phyloP scores from a whole-genome alignment of 805 yeast species.

The Yamadazyma paraphyllophila region DNA sequence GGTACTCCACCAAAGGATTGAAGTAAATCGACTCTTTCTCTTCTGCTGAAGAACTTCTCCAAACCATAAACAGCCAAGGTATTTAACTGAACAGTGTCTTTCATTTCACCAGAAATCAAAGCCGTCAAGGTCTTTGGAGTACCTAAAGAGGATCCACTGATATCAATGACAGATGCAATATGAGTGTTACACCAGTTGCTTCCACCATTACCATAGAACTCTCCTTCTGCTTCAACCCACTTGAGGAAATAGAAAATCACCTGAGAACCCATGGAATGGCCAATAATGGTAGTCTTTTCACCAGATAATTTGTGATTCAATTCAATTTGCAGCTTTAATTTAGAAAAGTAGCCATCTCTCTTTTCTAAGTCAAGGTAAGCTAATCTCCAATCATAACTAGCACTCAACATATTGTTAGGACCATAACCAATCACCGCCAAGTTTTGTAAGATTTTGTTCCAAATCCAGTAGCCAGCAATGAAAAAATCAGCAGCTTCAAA shows the following conservation, averaged over 20 bases:
- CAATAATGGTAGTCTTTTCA: constrained; percentile 73
- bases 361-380: constrained; percentile 84
- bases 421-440: constrained; percentile 93
- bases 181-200: constrained; percentile 81
- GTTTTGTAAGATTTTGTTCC: constrained; percentile 95
- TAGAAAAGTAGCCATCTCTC: constrained; percentile 82
- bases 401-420: constrained; percentile 85
- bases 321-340: constrained; percentile 74
- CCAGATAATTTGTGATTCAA: constrained; percentile 45
- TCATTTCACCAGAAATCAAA: constrained; percentile 95
- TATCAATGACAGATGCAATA: constrained; percentile 77
- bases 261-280: constrained; percentile 98
- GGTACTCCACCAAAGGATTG: constrained; percentile 93
- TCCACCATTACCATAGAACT: constrained; percentile 88
- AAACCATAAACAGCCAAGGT: constrained; percentile 90
- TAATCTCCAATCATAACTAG: constrained; percentile 95
- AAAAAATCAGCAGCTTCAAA: constrained; percentile 96
- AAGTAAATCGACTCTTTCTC: constrained; percentile 83
- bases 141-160: constrained; percentile 87
- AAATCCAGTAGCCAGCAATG: constrained; percentile 97
- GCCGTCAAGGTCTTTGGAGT: constrained; percentile 95
- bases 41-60: constrained; percentile 88
- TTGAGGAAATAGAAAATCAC: constrained; percentile 83
- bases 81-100: constrained; percentile 92
- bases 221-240: constrained; percentile 93